Evolutionary conservation across 2,329 filamentous ascomycete species (phyloP).

Genomic region (Drechslera avenae): DNA sequence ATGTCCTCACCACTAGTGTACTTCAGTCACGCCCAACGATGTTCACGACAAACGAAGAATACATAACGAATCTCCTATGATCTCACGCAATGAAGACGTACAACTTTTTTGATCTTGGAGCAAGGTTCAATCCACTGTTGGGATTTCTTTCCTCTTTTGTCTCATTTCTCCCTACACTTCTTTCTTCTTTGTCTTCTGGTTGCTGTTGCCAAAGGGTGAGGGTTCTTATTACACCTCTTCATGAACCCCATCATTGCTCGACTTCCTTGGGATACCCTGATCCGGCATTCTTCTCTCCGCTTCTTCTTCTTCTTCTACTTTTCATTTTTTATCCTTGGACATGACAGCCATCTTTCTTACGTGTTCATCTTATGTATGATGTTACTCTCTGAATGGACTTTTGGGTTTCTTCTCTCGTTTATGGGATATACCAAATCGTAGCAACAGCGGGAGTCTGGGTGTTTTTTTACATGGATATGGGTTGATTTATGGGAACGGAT

Average conservation of each 20-base stretch:
- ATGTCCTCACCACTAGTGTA: background rate
- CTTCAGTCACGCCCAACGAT: constrained; percentile 10
- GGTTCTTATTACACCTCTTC: constrained; percentile 32
- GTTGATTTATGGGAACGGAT: too few species aligned
- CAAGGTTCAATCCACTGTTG: constrained; percentile 9
- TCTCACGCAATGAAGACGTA: constrained; percentile 18
- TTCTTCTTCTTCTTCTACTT: constrained; percentile 3
- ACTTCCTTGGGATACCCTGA: constrained; percentile 18
- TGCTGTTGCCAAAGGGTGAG: constrained; percentile 26
- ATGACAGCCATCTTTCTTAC: constrained; percentile 5
- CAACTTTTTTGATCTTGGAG: constrained; percentile 17
- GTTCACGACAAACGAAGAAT: constrained; percentile 24
- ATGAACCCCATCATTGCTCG: constrained; percentile 39
- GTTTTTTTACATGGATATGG: background rate
- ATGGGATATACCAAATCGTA: constrained; percentile 37
- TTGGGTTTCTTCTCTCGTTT: constrained; percentile 6
- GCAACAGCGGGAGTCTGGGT: constrained; percentile 28
- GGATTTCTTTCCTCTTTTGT: constrained; percentile 15
- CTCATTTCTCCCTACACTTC: background rate
- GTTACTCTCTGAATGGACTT: background rate
- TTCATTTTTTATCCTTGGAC: too few species aligned
- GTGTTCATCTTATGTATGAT: background rate
- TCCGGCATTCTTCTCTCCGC: constrained; percentile 5
- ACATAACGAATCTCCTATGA: constrained; percentile 27
- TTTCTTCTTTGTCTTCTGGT: too few species aligned